phyloP scores from a whole-genome alignment of 2,329 filamentous ascomycete species.

The Xylaria sp. region DNA sequence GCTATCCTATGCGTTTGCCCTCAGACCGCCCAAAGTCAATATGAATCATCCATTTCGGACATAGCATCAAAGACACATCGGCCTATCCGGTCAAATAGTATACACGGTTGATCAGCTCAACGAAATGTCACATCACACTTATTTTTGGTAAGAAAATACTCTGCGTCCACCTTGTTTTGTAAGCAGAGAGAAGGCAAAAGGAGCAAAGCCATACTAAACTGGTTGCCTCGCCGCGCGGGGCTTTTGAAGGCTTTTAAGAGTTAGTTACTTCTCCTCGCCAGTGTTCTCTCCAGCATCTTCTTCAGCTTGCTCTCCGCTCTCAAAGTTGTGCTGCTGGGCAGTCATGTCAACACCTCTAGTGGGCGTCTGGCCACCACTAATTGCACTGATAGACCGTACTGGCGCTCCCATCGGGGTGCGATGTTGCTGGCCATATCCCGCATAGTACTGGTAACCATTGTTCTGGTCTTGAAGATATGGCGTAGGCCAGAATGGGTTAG shows the following conservation, averaged over 20 bases:
- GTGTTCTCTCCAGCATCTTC: conserved; percentile 22
- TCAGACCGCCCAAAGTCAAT: conserved; percentile 36
- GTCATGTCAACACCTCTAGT: conserved; percentile 27
- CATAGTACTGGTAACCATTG: conserved; percentile 35
- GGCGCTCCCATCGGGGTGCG: conserved; percentile 27
- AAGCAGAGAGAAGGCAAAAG: conserved; percentile 26
- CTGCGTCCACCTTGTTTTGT: conserved; percentile 9
- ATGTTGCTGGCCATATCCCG: conserved; percentile 29
- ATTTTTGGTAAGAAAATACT: conserved; percentile 32
- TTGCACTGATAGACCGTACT: conserved; percentile 10
- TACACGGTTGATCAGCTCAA: conserved; percentile 30
- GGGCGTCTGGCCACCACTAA: conserved; percentile 28
- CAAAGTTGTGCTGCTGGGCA: conserved; percentile 28
- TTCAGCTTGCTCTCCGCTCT: conserved; percentile 19
- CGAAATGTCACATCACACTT: conserved; percentile 17
- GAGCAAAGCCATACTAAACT: conserved; percentile 14
- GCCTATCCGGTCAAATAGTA: conserved; percentile 29
- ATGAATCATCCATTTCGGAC: conserved; percentile 26
- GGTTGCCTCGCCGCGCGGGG: background rate
- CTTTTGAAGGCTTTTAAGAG: conserved; percentile 6
- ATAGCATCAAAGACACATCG: conserved; percentile 30
- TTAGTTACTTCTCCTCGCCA: conserved; percentile 26
- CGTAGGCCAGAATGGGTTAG: conserved; percentile 41
- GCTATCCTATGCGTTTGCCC: conserved; percentile 45
- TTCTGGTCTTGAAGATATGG: conserved; percentile 47